Conservation (phyloP, 2,329 filamentous ascomycete species). For the Fusarium nematophilum region DNA sequence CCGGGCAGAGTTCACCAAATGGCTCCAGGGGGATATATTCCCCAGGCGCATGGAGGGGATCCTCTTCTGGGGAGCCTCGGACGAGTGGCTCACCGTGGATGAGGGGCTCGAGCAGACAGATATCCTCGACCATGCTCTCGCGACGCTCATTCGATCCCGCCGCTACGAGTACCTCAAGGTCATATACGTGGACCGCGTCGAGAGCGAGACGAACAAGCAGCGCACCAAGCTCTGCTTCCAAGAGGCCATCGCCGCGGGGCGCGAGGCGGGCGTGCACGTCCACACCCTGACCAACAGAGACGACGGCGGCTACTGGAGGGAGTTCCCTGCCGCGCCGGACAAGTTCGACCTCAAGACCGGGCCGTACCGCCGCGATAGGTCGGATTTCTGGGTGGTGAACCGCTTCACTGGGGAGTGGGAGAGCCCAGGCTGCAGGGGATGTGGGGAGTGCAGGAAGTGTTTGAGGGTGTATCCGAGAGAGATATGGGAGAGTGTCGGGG, state of each 20-base stretch:
- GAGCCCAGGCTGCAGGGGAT: constrained; percentile 18
- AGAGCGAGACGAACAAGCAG: not conserved
- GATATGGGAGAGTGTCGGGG: constrained; percentile 11
- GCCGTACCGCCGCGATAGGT: constrained; percentile 19
- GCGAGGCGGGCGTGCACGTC: constrained; percentile 14
- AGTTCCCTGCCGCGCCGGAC: constrained; percentile 24
- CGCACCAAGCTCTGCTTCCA: not conserved
- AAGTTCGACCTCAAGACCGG: constrained; percentile 29
- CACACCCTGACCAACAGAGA: constrained; percentile 22
- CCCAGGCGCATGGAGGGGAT: constrained; percentile 11
- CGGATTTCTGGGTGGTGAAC: constrained; percentile 13
- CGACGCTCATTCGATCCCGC: constrained; percentile 5
- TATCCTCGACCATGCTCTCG: constrained; percentile 8
- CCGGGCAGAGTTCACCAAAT: not conserved
- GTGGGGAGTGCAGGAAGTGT: constrained; percentile 24
- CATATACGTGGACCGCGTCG: constrained; percentile 22
- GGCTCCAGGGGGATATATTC: not conserved
- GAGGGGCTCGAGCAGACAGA: not conserved
- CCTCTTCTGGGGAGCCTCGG: constrained; percentile 8
- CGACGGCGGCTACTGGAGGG: constrained; percentile 24
- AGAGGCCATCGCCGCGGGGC: constrained; percentile 16
- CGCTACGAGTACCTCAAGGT: constrained; percentile 5
- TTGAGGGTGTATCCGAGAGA: constrained; percentile 28
- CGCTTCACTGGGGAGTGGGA: constrained; percentile 22
- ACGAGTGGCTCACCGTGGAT: accelerated